Evolutionary conservation across 176 grass and related monocot genomes (phyloP).

Genomic region (Juncus inflexus): DNA sequence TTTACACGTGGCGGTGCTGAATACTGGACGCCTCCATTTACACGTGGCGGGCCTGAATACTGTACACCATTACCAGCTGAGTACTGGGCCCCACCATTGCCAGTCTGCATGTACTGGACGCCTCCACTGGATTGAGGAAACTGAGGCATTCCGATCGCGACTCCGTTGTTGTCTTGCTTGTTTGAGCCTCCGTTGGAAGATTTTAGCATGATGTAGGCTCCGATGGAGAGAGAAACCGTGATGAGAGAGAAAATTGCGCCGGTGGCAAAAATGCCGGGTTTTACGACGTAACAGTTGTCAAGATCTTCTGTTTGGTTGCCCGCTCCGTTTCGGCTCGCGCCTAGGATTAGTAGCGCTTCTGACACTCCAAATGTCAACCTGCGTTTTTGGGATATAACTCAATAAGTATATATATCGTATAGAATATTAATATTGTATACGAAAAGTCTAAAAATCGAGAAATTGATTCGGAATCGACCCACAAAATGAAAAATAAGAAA

Average conservation of each 20-base stretch:
- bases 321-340: background rate
- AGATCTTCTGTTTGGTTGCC: background rate
- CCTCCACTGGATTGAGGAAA: background rate
- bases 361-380: slow-evolving; percentile 19
- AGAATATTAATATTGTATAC: no score
- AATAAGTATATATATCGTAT: no score
- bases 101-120: no score
- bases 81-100: no score
- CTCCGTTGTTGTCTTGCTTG: background rate
- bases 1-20: no score
- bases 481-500: no score
- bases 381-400: slow-evolving; percentile 1
- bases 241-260: slow-evolving; percentile 17
- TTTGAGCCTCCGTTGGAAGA: background rate
- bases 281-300: slow-evolving; percentile 17
- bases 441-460: no score
- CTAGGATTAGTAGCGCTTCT: slow-evolving; percentile 8
- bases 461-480: no score
- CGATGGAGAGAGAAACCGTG: slow-evolving; percentile 8
- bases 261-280: slow-evolving; percentile 16
- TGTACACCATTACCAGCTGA: background rate
- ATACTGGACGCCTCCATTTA: slow-evolving; percentile 2
- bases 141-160: slow-evolving; percentile 5
- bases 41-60: background rate
- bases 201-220: background rate